Base-by-base conservation (phyloP, 768 basidiomycete species). In the Gymnopilus dilepis region DNA sequence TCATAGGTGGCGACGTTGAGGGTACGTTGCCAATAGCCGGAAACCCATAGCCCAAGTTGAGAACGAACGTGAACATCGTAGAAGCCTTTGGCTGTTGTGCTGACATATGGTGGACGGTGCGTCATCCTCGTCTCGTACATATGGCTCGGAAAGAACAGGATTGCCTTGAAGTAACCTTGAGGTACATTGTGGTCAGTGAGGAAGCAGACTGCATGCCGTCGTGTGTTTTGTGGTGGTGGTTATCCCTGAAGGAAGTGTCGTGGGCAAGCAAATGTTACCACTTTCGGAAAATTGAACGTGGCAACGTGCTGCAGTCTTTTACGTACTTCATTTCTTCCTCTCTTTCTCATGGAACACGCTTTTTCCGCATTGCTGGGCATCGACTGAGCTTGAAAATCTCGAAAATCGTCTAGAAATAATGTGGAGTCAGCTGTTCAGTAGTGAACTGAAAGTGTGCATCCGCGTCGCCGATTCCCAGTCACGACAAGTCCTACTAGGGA, bases 161-260 rank as follows among this genome's bases (percentile, higher is more conserved):
- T 6, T 26, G 48, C 58, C 58, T 59, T 40, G 53, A 51, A 55
- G 26, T 5, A 15, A 38, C 26, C 59, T 55, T 42, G 59, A 55
- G 52, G 59, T 33, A 47, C 19, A 55, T 42, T 15, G 11, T 31
- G 38, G 40, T 43, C 7, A 19, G 28, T 40, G 59, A 31, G 28
- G 30, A 42, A 59, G 17, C 11, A n/a, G 40, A 6, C 40, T 8
- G 47, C 6, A 50, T 12, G 13, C 47, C 26, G 30, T 17, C n/a
- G 47, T 17, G 15, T 9, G 30, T 11, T 28, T 50, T 26, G 45
- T 26, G 22, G 9, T 50, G 28, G 52, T 60, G 52, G 30, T 19
- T 28, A 33, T 51, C 41, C 52, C 51, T 55, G 38, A 55, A 21
- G 59, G 22, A 7, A 33, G 22, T 34, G 42, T 41, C 42, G 52